phyloP scores from a whole-genome alignment of 768 basidiomycete genomes.

The Podaxis sp. region DNA sequence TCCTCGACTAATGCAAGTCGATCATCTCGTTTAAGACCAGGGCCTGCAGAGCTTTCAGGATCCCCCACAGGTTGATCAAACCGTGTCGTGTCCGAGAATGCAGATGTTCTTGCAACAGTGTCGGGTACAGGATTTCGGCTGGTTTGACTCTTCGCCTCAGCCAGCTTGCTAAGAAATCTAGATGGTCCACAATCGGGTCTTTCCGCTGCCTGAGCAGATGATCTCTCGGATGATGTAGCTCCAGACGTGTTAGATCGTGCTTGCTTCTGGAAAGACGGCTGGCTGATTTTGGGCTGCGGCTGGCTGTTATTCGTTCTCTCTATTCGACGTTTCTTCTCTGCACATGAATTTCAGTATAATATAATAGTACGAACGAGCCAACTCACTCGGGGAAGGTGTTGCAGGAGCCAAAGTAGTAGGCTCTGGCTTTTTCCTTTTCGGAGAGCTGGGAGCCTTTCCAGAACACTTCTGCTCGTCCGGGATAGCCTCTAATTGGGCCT shows the following conservation, averaged over 20 bases:
- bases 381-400: constrained; percentile 71
- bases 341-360: constrained; percentile 1
- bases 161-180: constrained; percentile 51
- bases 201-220: constrained; percentile 15
- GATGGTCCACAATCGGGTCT: constrained; percentile 46
- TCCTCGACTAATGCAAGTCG: constrained; percentile 72
- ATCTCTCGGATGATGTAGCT: constrained; percentile 7
- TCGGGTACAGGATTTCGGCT: constrained; percentile 16
- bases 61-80: constrained; percentile 21
- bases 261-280: constrained; percentile 4
- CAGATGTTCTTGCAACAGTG: constrained; percentile 24
- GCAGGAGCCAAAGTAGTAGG: constrained; percentile 47
- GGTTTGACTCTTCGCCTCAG: constrained; percentile 31
- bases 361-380: not conserved
- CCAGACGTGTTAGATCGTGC: not conserved
- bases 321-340: constrained; percentile 45
- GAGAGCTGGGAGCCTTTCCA: constrained; percentile 31
- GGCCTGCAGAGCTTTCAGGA: constrained; percentile 16
- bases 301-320: constrained; percentile 20
- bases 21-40: constrained; percentile 49
- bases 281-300: constrained; percentile 7
- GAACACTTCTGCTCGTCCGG: constrained; percentile 25
- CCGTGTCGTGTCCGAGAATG: constrained; percentile 33
- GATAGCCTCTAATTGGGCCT: constrained; percentile 50
- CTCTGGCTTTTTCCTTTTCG: constrained; percentile 47